Evolutionary conservation across 345 rosid genomes (phyloP), one percentile per base, ranked within the genome.

Genomic region (Microcos paniculata): DNA sequence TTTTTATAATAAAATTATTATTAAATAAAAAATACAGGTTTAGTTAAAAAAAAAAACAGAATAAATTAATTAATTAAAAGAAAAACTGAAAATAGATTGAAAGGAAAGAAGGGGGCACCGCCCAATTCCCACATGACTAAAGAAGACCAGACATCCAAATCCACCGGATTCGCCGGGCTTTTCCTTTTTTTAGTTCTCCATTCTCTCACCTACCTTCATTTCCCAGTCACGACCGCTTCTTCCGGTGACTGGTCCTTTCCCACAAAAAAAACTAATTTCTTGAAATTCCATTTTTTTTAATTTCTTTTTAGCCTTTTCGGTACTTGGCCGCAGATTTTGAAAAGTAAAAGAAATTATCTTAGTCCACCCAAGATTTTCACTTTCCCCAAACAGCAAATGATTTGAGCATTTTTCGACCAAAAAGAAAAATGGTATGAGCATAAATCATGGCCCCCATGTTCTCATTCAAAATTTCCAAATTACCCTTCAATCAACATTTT

Each of bases 401-500:
- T n/a, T n/a, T n/a, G n/a, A n/a, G n/a, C n/a, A n/a, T n/a, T n/a
- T n/a, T n/a, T n/a, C n/a, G n/a, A n/a, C n/a, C n/a, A n/a, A n/a
- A n/a, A n/a, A n/a, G n/a, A n/a, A n/a, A n/a, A n/a, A n/a, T n/a
- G n/a, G 48, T 71, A 8, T 23, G 16, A 15, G 40, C 14, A 30
- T 8, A 40, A 2, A 8, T 64, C 2, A 42, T 79, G 77, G 78
- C 58, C 78, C 62, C 75, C 85, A 68, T 76, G 81, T 79, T 80
- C 81, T 80, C 18, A 0, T 12, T 21, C 6, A 28, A 10, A 18
- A 4, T 53, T 55, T 45, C 30, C 48, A 53, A 33, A 71, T 62
- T 51, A 70, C 28, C 71, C 35, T 33, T n/a, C 21, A 26, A 12
- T 7, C 28, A 14, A n/a, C 1, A 16, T 0, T 12, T 40, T 66